These are phyloP conservation scores for Fraxinus americana DNA, from an alignment of 257 asterid species.

Conservation along the genomic window DNA sequence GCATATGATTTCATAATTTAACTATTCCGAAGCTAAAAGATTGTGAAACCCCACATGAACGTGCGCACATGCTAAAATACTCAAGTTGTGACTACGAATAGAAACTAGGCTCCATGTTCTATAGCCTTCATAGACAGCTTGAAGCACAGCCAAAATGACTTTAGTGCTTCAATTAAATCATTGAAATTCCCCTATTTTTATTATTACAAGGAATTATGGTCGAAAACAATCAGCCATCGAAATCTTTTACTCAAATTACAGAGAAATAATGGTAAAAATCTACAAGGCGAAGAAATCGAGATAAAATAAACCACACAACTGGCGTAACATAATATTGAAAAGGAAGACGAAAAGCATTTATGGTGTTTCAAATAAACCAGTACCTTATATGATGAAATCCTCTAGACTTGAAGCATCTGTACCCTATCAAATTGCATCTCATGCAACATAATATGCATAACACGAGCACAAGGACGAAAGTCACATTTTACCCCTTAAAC, in stretches of 20 bases:
- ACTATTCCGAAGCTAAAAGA: too few species aligned
- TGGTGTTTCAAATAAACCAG: conserved; percentile 8
- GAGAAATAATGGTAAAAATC: conserved; percentile 41
- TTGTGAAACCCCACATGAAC: neutral
- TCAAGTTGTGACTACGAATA: too few species aligned
- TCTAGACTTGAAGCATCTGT: conserved; percentile 25
- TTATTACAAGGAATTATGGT: conserved; percentile 29
- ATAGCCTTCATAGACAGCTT: neutral
- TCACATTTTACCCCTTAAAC: conserved; percentile 42
- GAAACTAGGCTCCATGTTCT: neutral
- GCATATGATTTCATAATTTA: neutral
- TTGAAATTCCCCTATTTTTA: conserved; percentile 22
- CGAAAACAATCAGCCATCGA: conserved; percentile 30
- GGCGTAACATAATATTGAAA: conserved; percentile 30
- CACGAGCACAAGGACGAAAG: conserved; percentile 22
- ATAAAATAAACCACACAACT: conserved; percentile 41
- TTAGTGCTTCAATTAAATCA: conserved; percentile 2
- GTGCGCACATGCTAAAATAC: neutral
- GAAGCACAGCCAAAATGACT: conserved; percentile 25
- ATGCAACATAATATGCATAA: conserved; percentile 35
- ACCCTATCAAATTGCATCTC: conserved; percentile 24
- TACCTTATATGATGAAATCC: conserved; percentile 21
- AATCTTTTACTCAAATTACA: conserved; percentile 30
- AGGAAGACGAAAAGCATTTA: conserved; percentile 18
- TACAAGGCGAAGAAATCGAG: conserved; percentile 49